Base-by-base conservation (phyloP, 768 basidiomycete species). In the Pilatotrama ljubarskyi region DNA sequence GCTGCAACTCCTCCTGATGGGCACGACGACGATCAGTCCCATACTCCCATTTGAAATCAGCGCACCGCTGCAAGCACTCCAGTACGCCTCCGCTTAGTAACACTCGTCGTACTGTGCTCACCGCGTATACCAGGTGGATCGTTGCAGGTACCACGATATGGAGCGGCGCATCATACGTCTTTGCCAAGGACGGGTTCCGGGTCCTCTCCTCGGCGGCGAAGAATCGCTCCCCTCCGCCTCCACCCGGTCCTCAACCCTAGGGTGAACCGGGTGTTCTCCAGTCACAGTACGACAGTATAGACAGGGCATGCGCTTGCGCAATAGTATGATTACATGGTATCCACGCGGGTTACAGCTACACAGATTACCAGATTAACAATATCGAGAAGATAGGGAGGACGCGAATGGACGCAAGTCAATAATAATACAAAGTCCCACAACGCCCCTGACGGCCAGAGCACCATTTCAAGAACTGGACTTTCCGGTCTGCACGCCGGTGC, bases 121-220 rank as follows among this genome's bases (percentile, higher is more conserved):
- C 35, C 1, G 8, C n/a, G 37, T 24, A 18, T 32, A 35, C 8
- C 56, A 98, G 96, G 69, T 90, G 82, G 82, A 78, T 87, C 0
- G 96, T 98, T 1, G 96, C 90, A 0, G 82, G 83, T 4, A 97
- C 96, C 7, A 99, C 96, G 1, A 77, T 98, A 25, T 93, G 90
- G 88, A 95, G 93, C 65, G 96, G 96, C 11, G 68, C 90, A 47
- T 91, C 90, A 18, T 93, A 93, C 67, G 66, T 93, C 6, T 87
- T 90, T 67, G 84, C 86, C 7, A 90, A 86, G 68, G 80, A 87
- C 61, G 89, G 88, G 0, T 86, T 93, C 42, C 84, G 84, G 37
- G 72, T 93, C 14, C 47, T 75, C 25, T 64, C 68, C 5, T 50
- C 57, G 3, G 48, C 48, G 5, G n/a, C 57, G 9, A 61, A 62